Evolutionary conservation across 1,284 basidiomycete species (phyloP).

Genomic region (Pseudozyma hubeiensis): DNA sequence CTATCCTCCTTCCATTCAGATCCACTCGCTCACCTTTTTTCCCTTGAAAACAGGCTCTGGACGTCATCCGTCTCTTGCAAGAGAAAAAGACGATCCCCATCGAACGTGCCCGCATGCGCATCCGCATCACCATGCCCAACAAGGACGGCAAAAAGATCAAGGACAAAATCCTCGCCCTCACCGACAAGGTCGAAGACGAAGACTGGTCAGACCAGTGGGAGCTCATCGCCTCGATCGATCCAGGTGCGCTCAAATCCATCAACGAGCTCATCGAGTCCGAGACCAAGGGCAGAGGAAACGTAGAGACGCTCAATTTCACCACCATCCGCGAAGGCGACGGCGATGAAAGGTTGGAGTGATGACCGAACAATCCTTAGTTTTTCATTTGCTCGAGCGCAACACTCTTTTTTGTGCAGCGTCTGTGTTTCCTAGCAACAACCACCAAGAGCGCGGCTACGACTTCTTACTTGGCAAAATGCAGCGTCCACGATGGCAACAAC

Average conservation of each 20-base stretch:
- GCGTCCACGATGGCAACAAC: slow-evolving; percentile 57
- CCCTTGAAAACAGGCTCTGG: slow-evolving; percentile 77
- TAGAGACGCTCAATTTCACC: slow-evolving; percentile 71
- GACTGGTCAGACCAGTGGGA: slow-evolving; percentile 86
- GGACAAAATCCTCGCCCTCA: slow-evolving; percentile 78
- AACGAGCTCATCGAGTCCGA: slow-evolving; percentile 89
- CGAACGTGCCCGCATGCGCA: slow-evolving; percentile 89
- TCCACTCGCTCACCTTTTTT: neutral
- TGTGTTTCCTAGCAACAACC: neutral
- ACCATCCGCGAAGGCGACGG: slow-evolving; percentile 60
- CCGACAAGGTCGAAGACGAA: slow-evolving; percentile 86
- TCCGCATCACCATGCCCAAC: slow-evolving; percentile 82
- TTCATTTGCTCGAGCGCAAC: too few species aligned
- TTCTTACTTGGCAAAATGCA: slow-evolving; percentile 57
- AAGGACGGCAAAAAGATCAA: slow-evolving; percentile 80
- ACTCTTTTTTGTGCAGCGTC: neutral
- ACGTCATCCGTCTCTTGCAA: slow-evolving; percentile 83
- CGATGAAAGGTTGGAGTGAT: slow-evolving; percentile 52
- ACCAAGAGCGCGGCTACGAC: neutral
- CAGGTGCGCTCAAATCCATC: slow-evolving; percentile 87
- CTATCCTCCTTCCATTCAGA: neutral
- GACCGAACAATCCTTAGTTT: too few species aligned
- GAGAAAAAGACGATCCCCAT: slow-evolving; percentile 84
- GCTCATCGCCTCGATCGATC: slow-evolving; percentile 84
- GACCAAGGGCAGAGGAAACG: slow-evolving; percentile 80